Conservation (phyloP, 2,329 filamentous ascomycete species). For the Apiospora malaysiana region DNA sequence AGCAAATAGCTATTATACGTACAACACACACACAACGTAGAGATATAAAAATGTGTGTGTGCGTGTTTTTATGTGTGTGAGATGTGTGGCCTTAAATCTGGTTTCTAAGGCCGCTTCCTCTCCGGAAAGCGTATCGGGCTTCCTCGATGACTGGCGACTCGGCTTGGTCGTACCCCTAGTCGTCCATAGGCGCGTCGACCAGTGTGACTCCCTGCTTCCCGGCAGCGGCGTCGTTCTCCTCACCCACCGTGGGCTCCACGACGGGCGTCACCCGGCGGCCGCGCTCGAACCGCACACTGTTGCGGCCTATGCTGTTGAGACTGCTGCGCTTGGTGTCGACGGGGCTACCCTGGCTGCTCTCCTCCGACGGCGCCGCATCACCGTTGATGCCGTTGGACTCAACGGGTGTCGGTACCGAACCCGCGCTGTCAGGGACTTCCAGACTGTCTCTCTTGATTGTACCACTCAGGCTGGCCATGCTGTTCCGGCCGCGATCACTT, state of each 20-base stretch:
- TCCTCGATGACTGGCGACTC: constrained; percentile 19
- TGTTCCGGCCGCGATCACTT: constrained; percentile 52
- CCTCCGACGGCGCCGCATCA: constrained; percentile 26
- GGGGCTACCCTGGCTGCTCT: constrained; percentile 32
- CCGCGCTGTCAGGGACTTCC: constrained; percentile 75
- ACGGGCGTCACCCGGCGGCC: constrained; percentile 52
- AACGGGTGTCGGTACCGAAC: constrained; percentile 46
- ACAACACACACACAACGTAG: neutral
- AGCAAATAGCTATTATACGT: constrained; percentile 20
- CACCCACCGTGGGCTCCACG: constrained; percentile 33
- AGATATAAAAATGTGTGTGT: neutral
- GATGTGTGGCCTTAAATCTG: neutral
- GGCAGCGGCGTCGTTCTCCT: constrained; percentile 23
- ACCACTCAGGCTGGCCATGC: constrained; percentile 49
- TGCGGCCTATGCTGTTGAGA: constrained; percentile 67
- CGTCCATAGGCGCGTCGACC: constrained; percentile 58
- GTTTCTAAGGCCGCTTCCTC: neutral
- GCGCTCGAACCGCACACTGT: constrained; percentile 56
- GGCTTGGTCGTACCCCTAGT: constrained; percentile 21
- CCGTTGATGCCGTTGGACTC: constrained; percentile 51
- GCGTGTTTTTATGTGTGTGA: neutral
- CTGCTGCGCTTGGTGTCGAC: constrained; percentile 69
- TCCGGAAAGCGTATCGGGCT: neutral
- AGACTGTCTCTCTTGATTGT: constrained; percentile 71
- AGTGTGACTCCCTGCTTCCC: constrained; percentile 53